Evolutionary conservation across 1,284 basidiomycete genomes (phyloP), one percentile per base, ranked within the genome.

Genomic region (Xanthoconium separans): DNA sequence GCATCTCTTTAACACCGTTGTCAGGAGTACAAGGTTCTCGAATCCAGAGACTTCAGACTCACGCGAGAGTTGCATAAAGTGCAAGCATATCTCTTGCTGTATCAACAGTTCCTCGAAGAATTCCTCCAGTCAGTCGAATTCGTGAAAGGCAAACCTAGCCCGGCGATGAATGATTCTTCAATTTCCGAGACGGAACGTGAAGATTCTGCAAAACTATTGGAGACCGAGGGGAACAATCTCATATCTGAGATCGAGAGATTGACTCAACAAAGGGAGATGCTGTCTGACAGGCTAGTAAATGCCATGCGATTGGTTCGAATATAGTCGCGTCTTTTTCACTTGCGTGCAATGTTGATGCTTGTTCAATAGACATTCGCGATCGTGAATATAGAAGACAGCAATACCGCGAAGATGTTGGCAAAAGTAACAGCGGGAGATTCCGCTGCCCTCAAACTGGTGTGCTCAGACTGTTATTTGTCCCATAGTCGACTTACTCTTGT

Each of bases 31-130:
- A 58, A 69, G 15, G 75, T 80, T 1, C 68, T 83, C 16, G 53
- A 53, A 11, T 55, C 37, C 3, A 70, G 72, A 42, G 66, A 77
- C 30, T 70, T 76, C 9, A 57, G 66, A 20, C 65, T 77, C 16
- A 77, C 77, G 2, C 74, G 73, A 46, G 75, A 83, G 57, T 65
- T 84, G 13, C 81, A 84, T 60, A 70, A 72, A 47, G 61, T 83
- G 16, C 78, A 78, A 46, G 81, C 82, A 2, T 75, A 81, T 60
- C 68, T 83, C 16, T 63, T 82, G 34, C 74, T 80, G 54, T 81
- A 82, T 58, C 68, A 73, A 10, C 74, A 75, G 9, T 74, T 84
- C 15, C 74, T 84, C 29, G 69, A 72, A 33, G 78, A 83, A 54
- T 83, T 84, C 63, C 62, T 63, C 11, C 77, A 77, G 48, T 75